Evolutionary conservation across 768 basidiomycete species (phyloP).

Genomic region (Boletus barrowsii): DNA sequence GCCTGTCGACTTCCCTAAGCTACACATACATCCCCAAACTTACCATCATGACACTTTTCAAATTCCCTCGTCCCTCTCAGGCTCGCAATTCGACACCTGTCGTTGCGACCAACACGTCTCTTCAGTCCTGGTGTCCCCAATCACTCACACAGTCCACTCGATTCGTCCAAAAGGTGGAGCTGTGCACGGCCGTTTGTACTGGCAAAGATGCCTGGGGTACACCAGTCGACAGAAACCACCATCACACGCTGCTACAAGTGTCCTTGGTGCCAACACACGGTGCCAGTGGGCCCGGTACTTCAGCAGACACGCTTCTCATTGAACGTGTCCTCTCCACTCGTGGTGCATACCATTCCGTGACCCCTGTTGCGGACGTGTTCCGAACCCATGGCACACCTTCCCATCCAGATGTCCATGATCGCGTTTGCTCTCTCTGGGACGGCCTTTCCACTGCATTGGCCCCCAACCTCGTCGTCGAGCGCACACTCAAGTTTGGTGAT

Average conservation of each 20-base stretch:
- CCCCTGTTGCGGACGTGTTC: not conserved
- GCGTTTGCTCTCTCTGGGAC: not conserved
- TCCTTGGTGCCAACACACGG: not conserved
- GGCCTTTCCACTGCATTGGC: not conserved
- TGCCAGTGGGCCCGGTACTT: no score
- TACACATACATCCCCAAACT: no score
- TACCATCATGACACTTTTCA: not conserved
- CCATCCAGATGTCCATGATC: constrained; percentile 13
- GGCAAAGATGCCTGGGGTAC: not conserved
- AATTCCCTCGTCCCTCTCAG: not conserved
- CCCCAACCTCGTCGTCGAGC: constrained; percentile 7
- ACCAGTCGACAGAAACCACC: not conserved
- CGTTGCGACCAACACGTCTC: not conserved
- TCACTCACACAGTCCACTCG: not conserved
- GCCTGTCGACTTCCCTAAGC: no score
- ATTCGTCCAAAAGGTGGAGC: constrained; percentile 10
- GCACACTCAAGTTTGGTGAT: not conserved
- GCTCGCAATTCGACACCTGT: constrained; percentile 3
- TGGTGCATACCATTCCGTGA: constrained; percentile 6
- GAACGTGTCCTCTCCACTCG: constrained; percentile 17
- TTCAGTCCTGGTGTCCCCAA: constrained; percentile 2
- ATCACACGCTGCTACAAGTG: constrained; percentile 10
- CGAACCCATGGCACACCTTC: not conserved
- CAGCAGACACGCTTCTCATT: constrained; percentile 2
- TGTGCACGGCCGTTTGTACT: constrained; percentile 5